Conservation (phyloP, 1,139 yeast genomes). For the Sugiyamaella pinicola region DNA sequence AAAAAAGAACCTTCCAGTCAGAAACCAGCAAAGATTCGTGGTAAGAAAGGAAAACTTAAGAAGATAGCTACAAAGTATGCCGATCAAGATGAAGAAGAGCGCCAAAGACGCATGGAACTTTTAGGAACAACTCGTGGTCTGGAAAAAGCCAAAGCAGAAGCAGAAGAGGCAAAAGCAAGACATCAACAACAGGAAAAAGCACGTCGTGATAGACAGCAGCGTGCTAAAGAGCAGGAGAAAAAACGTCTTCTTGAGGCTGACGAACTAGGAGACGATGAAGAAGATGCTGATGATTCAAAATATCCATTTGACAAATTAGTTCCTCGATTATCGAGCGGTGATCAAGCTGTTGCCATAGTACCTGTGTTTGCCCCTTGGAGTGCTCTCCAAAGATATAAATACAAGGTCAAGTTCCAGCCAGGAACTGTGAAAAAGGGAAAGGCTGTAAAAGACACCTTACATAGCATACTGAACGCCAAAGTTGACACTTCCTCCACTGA, state of each 20-base stretch:
- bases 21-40: conserved; percentile 56
- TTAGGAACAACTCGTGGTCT: conserved; percentile 80
- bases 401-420: conserved; percentile 82
- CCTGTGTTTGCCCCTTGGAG: conserved; percentile 96
- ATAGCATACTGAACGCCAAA: conserved; percentile 59
- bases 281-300: conserved; percentile 33
- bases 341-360: conserved; percentile 58
- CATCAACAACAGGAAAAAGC: conserved; percentile 42
- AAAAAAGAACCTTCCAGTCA: conserved; percentile 29
- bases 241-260: conserved; percentile 43
- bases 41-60: conserved; percentile 80
- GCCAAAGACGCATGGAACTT: conserved; percentile 69
- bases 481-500: conserved; percentile 55
- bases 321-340: conserved; percentile 43
- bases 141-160: conserved; percentile 45
- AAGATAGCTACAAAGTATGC: conserved; percentile 82
- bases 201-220: conserved; percentile 44
- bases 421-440: conserved; percentile 91
- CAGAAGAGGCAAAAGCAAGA: conserved; percentile 40
- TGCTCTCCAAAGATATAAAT: conserved; percentile 70
- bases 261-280: conserved; percentile 39
- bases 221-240: conserved; percentile 54
- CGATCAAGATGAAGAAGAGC: conserved; percentile 90
- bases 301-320: conserved; percentile 42
- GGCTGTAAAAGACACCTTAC: conserved; percentile 68